Evolutionary conservation across 163 green algal genomes (phyloP).

Genomic region (Prototheca wickerhamii): DNA sequence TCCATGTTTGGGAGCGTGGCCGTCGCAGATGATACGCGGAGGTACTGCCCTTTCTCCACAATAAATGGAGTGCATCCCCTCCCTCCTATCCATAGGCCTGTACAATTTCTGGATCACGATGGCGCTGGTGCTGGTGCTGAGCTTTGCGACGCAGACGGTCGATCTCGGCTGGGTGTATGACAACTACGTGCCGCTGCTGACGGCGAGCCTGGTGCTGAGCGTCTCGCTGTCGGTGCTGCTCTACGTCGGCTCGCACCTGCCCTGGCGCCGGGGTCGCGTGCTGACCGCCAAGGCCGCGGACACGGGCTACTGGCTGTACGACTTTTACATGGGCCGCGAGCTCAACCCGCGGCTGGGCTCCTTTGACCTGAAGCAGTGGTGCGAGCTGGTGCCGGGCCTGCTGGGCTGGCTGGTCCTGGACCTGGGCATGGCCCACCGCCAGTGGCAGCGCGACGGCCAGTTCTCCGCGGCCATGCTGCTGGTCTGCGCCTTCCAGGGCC

Average conservation of each 20-base stretch:
- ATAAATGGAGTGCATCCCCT: no score
- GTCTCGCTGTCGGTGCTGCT: slow-evolving; percentile 39
- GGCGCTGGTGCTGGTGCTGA: slow-evolving; percentile 46
- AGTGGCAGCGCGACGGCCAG: slow-evolving; percentile 24
- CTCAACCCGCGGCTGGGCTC: slow-evolving; percentile 71
- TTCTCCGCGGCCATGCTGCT: slow-evolving; percentile 69
- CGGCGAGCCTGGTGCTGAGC: slow-evolving; percentile 48
- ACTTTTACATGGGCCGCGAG: slow-evolving; percentile 94
- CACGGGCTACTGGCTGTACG: slow-evolving; percentile 62
- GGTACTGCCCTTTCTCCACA: no score
- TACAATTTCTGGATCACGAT: slow-evolving; percentile 53
- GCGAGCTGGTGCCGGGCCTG: slow-evolving; percentile 87
- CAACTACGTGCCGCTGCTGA: slow-evolving; percentile 72
- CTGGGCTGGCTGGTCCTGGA: slow-evolving; percentile 78
- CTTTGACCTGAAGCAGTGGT: slow-evolving; percentile 92
- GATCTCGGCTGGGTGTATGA: slow-evolving; percentile 66
- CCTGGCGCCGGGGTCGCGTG: neutral
- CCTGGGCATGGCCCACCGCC: slow-evolving; percentile 62
- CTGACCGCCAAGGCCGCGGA: slow-evolving; percentile 49
- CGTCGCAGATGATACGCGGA: no score
- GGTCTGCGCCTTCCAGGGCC: slow-evolving; percentile 71
- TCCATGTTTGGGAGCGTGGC: neutral
- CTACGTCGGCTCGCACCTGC: slow-evolving; percentile 20
- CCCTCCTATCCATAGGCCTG: slow-evolving; percentile 49
- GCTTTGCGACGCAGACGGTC: slow-evolving; percentile 42